Base-by-base conservation (phyloP, 108 stramenopile species). In the Cyclotella kingstonii region DNA sequence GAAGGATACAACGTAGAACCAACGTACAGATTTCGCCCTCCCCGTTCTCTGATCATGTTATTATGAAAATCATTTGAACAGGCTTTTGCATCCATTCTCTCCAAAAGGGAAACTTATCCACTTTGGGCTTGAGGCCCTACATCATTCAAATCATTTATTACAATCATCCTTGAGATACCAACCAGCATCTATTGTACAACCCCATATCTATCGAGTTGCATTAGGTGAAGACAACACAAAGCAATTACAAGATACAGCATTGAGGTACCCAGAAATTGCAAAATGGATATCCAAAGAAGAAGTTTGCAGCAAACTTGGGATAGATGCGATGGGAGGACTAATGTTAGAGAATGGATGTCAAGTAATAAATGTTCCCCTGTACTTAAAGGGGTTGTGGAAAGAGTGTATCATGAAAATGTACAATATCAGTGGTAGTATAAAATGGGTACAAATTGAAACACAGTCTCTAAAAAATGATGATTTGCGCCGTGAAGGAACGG, bases 81-180 rank as follows among this genome's bases (percentile, higher is more conserved):
- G 89, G 54, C 65, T 92, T 47, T 30, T 89, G 17, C 91, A 92
- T 66, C 91, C 91, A 1, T 74, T 92, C 43, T 86, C 81, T 14
- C 91, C 91, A 19, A 70, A 70, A 25, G 92, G 92, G 5, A 93
- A 93, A 57, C 46, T 93, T 17, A 82, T 85, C 10, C 71, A 81
- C 56, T 63, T 68, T 43, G 92, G 92, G 21, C n/a, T 87, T 18
- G 71, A 84, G 43, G 89, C 85, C 11, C 61, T 93, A 12, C 62
- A 77, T 11, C 54, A 77, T 0, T 74, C 84, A 7, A 80, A 76
- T 60, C 46, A 47, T 27, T 66, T 92, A 7, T 27, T 92, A 31
- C 29, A 82, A 22, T 44, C 35, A 15, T 82, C 87, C 9, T 39
- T 54, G 10, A 45, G 54, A 10, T 64, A 79, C 29, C 47, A 63